Conservation (phyloP, 257 asterid species). For the Nicotiana obtusifolia region DNA sequence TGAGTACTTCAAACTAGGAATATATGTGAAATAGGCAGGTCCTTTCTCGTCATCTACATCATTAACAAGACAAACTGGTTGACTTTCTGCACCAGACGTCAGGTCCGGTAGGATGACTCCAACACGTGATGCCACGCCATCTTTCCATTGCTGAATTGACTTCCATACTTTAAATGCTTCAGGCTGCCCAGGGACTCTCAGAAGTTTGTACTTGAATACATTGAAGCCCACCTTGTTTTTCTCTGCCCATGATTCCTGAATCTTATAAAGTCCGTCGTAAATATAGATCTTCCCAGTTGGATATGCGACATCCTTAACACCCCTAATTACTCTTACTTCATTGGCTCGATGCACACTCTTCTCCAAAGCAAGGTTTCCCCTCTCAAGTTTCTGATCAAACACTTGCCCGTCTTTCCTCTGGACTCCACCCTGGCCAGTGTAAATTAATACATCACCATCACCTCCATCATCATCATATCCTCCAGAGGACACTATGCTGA, state of each 20-base stretch:
- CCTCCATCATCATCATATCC: slow-evolving; percentile 81
- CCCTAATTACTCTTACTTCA: slow-evolving; percentile 62
- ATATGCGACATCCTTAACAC: slow-evolving; percentile 35
- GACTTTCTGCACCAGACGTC: slow-evolving; percentile 72
- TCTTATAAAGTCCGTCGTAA: slow-evolving; percentile 73
- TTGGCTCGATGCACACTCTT: slow-evolving; percentile 16
- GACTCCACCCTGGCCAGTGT: slow-evolving; percentile 22
- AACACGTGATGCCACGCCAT: slow-evolving; percentile 46
- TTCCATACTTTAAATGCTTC: slow-evolving; percentile 76
- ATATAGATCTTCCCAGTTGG: slow-evolving; percentile 62
- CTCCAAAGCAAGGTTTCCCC: slow-evolving; percentile 44
- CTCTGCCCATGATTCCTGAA: slow-evolving; percentile 82
- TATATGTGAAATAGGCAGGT: slow-evolving; percentile 84
- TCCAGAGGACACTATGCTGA: slow-evolving; percentile 89
- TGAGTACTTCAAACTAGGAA: slow-evolving; percentile 44
- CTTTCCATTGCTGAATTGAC: slow-evolving; percentile 83
- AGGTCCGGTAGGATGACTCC: slow-evolving; percentile 82
- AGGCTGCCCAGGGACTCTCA: slow-evolving; percentile 79
- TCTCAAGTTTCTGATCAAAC: slow-evolving; percentile 27
- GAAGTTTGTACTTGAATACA: slow-evolving; percentile 76
- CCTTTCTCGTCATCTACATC: slow-evolving; percentile 88
- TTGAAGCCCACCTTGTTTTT: slow-evolving; percentile 57
- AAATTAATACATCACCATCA: slow-evolving; percentile 37
- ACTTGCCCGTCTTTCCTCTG: slow-evolving; percentile 12
- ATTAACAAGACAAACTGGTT: slow-evolving; percentile 72